phyloP scores from a whole-genome alignment of 139 green algal species.

The Chlamydomonas eustigma region DNA sequence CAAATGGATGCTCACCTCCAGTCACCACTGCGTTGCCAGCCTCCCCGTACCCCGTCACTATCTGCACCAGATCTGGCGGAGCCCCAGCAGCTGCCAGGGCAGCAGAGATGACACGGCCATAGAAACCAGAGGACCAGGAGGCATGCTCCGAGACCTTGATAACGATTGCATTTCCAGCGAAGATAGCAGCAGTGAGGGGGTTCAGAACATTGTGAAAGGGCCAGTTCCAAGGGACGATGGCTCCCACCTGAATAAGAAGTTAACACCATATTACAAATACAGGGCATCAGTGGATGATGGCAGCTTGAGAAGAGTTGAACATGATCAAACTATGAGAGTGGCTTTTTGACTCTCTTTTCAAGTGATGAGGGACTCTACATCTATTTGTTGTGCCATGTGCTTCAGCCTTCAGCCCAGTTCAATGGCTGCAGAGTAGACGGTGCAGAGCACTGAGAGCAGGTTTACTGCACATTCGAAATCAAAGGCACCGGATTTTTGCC shows the following conservation, averaged over 20 bases:
- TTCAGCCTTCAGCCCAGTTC: no score
- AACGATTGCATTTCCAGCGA: conserved; percentile 91
- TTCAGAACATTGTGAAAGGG: conserved; percentile 99
- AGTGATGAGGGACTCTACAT: no score
- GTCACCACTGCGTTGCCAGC: conserved; percentile 87
- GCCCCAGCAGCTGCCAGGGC: conserved; percentile 80
- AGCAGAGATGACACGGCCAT: conserved; percentile 73
- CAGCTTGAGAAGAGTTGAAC: no score
- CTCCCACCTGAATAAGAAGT: conserved; percentile 64
- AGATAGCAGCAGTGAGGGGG: conserved; percentile 86
- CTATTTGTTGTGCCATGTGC: no score
- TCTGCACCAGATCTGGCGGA: conserved; percentile 84
- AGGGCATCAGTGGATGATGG: no score
- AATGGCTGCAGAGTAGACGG: no score
- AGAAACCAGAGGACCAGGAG: conserved; percentile 81
- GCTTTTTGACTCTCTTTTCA: no score
- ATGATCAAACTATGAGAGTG: no score
- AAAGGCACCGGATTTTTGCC: no score
- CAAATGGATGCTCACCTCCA: conserved; percentile 37
- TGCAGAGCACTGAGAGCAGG: no score
- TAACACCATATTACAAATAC: no score
- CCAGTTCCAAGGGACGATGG: conserved; percentile 99
- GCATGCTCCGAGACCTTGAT: conserved; percentile 95
- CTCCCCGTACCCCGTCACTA: conserved; percentile 88
- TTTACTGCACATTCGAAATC: no score